Base-by-base conservation (phyloP, 192 early-diverging fungal species). In the Linnemannia hyalina region DNA sequence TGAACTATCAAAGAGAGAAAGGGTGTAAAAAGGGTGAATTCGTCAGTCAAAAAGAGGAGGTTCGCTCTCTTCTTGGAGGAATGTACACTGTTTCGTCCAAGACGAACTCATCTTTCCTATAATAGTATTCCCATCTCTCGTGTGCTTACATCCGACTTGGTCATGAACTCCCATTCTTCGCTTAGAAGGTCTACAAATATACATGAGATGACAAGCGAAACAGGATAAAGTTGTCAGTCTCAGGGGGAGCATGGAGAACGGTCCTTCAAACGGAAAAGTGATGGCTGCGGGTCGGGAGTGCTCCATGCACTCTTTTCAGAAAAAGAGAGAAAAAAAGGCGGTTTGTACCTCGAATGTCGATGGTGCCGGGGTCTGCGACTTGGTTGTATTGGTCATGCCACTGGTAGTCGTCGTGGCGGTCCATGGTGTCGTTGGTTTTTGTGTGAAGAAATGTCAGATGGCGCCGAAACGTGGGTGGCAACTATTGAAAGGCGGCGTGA, bases 111-210 rank as follows among this genome's bases (percentile, higher is more conserved):
- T 18, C 22, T 36, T 9, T 49, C 35, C 18, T 26, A 26, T 26
- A 32, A 32, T 8, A 18, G 16, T 18, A 75, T 23, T 35, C 35
- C 4, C 26, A 42, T 20, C 38, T 55, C 3, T 5, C 22, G 18
- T 3, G n/a, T 40, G 42, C 78, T 83, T 91, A 91, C 92, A 76
- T 93, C 88, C 63, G 90, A 88, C 57, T 86, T 82, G 0, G 88
- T 86, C 91, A 93, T 93, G 69, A 92, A 92, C 29, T 90, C 89
- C 91, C 91, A 93, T 68, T 90, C 82, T 16, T 89, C 80, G 70
- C 90, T 90, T 46, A 85, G 32, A 4, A 85, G 78, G 75, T 85
- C 83, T 85, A 79, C 26, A 54, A 29, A 11, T 47, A 23, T 32
- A 32, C 60, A 65, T 32, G 60, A 65, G 60, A 65, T 65, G 60